Evolutionary conservation across 306 rosid genomes (phyloP).

Genomic region (Cyamopsis tetragonoloba): DNA sequence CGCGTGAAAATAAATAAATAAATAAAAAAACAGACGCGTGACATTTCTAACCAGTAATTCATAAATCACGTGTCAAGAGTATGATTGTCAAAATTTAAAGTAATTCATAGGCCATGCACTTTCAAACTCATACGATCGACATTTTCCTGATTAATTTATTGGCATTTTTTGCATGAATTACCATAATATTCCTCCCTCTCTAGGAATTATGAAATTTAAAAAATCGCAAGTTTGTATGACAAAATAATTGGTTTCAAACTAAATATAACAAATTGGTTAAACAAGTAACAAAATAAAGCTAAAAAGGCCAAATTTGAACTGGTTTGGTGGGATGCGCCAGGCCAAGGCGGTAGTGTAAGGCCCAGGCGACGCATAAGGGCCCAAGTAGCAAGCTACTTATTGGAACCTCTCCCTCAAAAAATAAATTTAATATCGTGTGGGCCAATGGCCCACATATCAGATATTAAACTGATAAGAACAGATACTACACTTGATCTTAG

Average conservation of each 20-base stretch:
- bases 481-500: constrained; percentile 37
- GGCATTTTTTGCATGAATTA: no score
- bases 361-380: not conserved
- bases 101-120: no score
- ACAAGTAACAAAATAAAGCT: not conserved
- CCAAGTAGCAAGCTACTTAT: not conserved
- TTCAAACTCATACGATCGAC: no score
- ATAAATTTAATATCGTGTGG: constrained; percentile 15
- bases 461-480: constrained; percentile 34
- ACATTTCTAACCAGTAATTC: no score
- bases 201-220: no score
- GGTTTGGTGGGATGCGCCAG: not conserved
- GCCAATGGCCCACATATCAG: constrained; percentile 14
- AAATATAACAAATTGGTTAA: not conserved
- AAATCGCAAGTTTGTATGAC: no score
- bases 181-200: no score
- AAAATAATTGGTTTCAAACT: not conserved
- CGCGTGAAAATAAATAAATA: no score
- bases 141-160: no score
- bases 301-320: not conserved
- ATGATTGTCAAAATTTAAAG: no score
- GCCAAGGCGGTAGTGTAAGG: not conserved
- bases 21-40: no score
- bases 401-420: not conserved
- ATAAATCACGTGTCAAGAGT: no score